Base-by-base conservation (phyloP, 2,329 filamentous ascomycete genomes). In the Colletotrichum lini region DNA sequence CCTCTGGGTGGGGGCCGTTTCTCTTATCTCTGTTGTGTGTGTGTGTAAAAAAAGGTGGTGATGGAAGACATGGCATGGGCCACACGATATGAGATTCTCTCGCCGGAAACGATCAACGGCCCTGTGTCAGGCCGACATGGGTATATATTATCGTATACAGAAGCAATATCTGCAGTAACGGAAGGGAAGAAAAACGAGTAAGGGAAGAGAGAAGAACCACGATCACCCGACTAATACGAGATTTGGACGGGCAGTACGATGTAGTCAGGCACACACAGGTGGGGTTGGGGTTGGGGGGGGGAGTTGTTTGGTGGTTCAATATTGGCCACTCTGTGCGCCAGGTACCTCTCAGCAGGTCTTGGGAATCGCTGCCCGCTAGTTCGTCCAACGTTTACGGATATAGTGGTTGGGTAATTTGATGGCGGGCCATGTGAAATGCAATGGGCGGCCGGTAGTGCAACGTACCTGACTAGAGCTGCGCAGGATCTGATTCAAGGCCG, bases 401-500 rank as follows among this genome's bases (percentile, higher is more conserved):
- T 26, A 54, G n/a, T 54, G 52, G 18, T 21, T 38, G 52, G 13
- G 52, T 4, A 21, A 56, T 56, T 38, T 56, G 16, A 56, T 38
- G 18, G 52, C 5, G 21, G 26, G 50, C 16, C 30, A 38, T 38
- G 30, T 18, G 15, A 38, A 38, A 10, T 38, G 35, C n/a, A 30
- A 30, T 26, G 8, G 16, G 16, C 9, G 5, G 18, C 52, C 52
- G 5, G 23, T 16, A 23, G 35, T 10, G 35, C 35, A 10, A 38
- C 16, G 6, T 52, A 23, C 49, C 49, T 52, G 21, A 52, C 49
- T 30, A 52, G 26, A 53, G 16, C 21, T 35, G 52, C 16, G 52
- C 12, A 38, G 53, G 53, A 56, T 40, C 53, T 56, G 30, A 56
- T 56, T 21, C 53, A 40, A 56, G 53, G 30, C 52, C 52, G 52